Percentiles rank a stretch among this genome's conserved stretches.
Evolutionary conservation across 129 eudicot species (phyloP).

Genomic region (Centaurea solstitialis): DNA sequence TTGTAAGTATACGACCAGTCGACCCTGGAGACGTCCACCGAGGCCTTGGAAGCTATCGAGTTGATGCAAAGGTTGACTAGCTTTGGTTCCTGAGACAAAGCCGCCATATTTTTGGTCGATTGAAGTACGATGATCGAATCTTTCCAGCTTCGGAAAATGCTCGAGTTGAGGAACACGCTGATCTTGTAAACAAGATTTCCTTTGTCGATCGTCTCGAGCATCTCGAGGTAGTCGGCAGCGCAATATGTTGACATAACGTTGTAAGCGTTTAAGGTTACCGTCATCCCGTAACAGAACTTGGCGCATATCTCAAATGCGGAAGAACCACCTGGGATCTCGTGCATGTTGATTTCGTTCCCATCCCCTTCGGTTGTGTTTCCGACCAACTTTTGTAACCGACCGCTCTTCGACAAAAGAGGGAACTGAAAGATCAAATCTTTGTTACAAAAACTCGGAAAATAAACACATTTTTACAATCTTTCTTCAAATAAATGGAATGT

Average conservation of each 20-base stretch:
- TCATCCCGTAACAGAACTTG: slow-evolving; percentile 95
- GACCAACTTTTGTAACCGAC: slow-evolving; percentile 66
- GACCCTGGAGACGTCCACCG: slow-evolving; percentile 71
- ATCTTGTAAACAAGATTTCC: slow-evolving; percentile 89
- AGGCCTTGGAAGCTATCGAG: slow-evolving; percentile 78
- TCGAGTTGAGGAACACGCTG: slow-evolving; percentile 76
- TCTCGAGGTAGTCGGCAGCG: slow-evolving; percentile 93
- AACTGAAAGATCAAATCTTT: slow-evolving; percentile 55
- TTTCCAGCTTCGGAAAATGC: slow-evolving; percentile 93
- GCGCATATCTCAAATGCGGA: slow-evolving; percentile 87
- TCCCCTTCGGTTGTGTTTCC: slow-evolving; percentile 54
- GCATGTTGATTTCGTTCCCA: slow-evolving; percentile 51
- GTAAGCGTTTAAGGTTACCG: slow-evolving; percentile 87
- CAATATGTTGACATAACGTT: slow-evolving; percentile 75
- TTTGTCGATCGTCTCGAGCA: slow-evolving; percentile 84
- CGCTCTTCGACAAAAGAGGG: slow-evolving; percentile 88
- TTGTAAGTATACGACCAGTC: slow-evolving; percentile 93
- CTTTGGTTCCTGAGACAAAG: slow-evolving; percentile 76
- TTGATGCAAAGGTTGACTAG: slow-evolving; percentile 72
- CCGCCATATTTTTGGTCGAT: slow-evolving; percentile 50
- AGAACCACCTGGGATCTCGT: slow-evolving; percentile 88
- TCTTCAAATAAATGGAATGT: background rate
- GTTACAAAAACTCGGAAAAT: slow-evolving; percentile 2
- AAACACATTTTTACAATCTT: background rate
- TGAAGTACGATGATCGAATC: slow-evolving; percentile 94